phyloP scores from a whole-genome alignment of 805 yeast species.

The Saturnispora bothae region DNA sequence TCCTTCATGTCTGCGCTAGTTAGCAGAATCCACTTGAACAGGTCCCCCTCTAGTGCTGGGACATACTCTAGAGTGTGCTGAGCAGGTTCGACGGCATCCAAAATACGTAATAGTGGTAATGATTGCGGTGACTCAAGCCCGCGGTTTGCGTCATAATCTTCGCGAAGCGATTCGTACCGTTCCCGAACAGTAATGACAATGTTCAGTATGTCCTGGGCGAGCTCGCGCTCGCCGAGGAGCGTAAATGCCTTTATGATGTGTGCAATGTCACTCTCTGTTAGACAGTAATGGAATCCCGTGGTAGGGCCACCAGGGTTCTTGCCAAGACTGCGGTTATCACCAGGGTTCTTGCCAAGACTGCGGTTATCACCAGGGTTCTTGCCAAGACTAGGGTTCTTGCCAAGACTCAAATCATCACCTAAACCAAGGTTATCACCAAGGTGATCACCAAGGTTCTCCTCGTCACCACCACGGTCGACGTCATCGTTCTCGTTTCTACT shows the following conservation, averaged over 20 bases:
- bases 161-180: neutral
- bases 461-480: too few species aligned
- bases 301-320: too few species aligned
- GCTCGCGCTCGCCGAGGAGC: neutral
- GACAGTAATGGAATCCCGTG: too few species aligned
- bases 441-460: too few species aligned
- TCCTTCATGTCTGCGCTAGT: neutral
- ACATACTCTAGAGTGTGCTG: conserved; percentile 1
- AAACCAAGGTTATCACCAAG: too few species aligned
- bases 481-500: too few species aligned
- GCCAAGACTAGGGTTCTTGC: too few species aligned
- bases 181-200: conserved; percentile 2
- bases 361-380: too few species aligned
- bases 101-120: neutral
- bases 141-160: neutral
- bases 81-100: neutral
- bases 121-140: neutral
- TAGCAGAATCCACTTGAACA: conserved; percentile 5
- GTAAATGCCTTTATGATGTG: conserved; percentile 1
- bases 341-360: too few species aligned
- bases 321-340: too few species aligned
- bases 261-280: conserved; percentile 10
- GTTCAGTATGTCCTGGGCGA: conserved; percentile 1
- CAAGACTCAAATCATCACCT: too few species aligned
- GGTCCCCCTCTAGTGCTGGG: conserved; percentile 1